These are phyloP conservation scores for Quercus tomentella DNA, from an alignment of 331 rosid species.

Conservation along the genomic window DNA sequence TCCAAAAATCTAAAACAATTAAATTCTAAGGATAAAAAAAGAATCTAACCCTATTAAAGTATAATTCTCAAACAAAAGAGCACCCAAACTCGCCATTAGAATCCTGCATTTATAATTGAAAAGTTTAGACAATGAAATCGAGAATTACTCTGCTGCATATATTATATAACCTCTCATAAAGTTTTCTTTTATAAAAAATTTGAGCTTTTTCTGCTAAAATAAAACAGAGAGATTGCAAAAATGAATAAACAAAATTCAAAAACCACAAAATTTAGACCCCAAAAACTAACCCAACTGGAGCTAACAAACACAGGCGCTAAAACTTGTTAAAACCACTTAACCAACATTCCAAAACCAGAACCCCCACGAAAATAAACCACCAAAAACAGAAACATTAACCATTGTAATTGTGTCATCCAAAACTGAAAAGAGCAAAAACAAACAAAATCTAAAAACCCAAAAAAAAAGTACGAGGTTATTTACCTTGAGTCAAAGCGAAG, in stretches of 20 bases:
- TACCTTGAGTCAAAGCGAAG: conserved; percentile 35
- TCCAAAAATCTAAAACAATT: neutral
- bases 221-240: neutral
- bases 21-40: neutral
- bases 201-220: too few species aligned
- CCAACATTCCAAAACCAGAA: neutral
- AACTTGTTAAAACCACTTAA: neutral
- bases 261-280: neutral
- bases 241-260: neutral
- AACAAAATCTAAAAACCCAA: neutral
- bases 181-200: too few species aligned
- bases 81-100: neutral
- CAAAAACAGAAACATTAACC: too few species aligned
- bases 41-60: too few species aligned
- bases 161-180: neutral
- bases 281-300: neutral
- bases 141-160: neutral
- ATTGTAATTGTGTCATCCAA: too few species aligned
- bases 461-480: neutral
- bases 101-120: neutral
- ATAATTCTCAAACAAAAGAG: neutral
- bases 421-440: too few species aligned
- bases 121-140: neutral
- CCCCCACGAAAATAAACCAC: too few species aligned
- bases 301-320: neutral